Base-by-base conservation (phyloP, 805 yeast genomes). In the Candida sithepensis region DNA sequence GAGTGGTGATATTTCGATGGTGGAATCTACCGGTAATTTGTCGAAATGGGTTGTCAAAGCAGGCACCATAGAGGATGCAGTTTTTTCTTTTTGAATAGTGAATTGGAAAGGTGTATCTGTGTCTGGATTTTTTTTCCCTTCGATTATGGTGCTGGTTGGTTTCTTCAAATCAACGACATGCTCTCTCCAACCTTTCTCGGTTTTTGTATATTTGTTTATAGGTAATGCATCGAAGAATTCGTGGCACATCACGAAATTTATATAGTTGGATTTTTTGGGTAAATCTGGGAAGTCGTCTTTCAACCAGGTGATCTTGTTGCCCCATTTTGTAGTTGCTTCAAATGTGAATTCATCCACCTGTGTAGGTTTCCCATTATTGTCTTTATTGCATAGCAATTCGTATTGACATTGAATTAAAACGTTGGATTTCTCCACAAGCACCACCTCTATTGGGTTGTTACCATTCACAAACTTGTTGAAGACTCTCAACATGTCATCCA, bases 181-280 rank as follows among this genome's bases (percentile, higher is more conserved):
- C 60, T 88, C 96, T 54, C 91, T 70, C 96, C 96, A 88, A 0
- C 92, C 92, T 14, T 79, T 65, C 16, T 72, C 70, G 0, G 84
- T 81, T 51, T 74, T 76, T 45, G 75, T 73, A 59, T 85, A 88
- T 52, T 82, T 77, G 53, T 84, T 81, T 21, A 88, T 81, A 0
- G 96, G 96, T 47, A 88, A 68, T 0, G 96, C 96, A 65, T 88
- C 96, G 60, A 84, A 88, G 58, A 88, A 88, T 63, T 88, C 96
- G 61, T 88, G 96, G 0, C 95, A 94, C 45, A 88, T 62, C 4
- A 86, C 71, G 60, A 79, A 88, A 49, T 85, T 84, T 39, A 87
- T 60, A 34, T 60, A 56, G 2, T 53, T 48, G 3, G 45, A 34
- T 24, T 56, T 59, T 7, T 47, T 47, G 2, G 56, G 62, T 3